Evolutionary conservation across 2,329 filamentous ascomycete species (phyloP), one percentile per base, ranked within the genome.

Genomic region (Ophiocordyceps australis): DNA sequence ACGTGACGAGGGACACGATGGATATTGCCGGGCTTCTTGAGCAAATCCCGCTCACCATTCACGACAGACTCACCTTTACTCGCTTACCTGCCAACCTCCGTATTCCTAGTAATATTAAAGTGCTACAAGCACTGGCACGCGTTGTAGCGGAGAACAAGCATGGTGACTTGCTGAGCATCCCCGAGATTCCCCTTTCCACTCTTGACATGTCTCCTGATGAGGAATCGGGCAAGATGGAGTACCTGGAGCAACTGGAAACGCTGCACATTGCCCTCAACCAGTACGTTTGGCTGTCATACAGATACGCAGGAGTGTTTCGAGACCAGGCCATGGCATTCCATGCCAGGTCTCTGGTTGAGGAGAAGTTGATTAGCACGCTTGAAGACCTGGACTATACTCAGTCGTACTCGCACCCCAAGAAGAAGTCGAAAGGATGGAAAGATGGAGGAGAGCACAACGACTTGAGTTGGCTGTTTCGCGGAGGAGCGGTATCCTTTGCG

Each of bases 241-340:
- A 82, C 36, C 59, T 98, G 9, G 55, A 57, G 28, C 51, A 59
- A 7, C 57, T 95, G 13, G 89, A 98, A 46, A 47, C 55, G 4
- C 59, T 98, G 11, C 89, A 98, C 53, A 79, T 80, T 39, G 61
- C 70, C 16, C 56, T 98, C 20, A 81, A 86, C 23, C 55, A 85
- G 24, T 98, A 95, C 44, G 62, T 92, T 3, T 98, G 89, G 89
- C 60, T 98, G 11, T 86, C 79, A 38, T 95, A 86, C 49, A 74
- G 86, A 6, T 92, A 86, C 47, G 62, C 71, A 4, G 79, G 80
- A 25, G 62, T 91, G 26, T 92, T 94, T 47, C 65, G 57, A 5
- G 79, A 74, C 35, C 69, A 86, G 38, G 57, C 58, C 1, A 58
- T 93, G 22, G 83, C 81, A 1, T 75, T 79, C 35, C 73, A 93